Evolutionary conservation across 192 early-diverging fungal species (phyloP).

Genomic region (Coemansia sp.): DNA sequence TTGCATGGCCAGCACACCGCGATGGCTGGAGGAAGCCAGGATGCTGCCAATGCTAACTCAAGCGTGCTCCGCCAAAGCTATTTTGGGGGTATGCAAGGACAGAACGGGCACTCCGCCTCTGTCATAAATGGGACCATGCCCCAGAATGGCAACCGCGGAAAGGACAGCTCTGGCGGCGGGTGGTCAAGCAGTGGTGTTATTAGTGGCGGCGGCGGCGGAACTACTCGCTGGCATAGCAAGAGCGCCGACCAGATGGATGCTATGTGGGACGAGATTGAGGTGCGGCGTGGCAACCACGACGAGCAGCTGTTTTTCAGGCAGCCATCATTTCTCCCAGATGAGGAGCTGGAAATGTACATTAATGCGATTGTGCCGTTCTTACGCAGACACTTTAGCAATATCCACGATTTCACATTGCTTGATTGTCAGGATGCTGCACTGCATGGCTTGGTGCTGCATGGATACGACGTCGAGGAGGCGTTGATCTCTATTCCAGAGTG

Average conservation of each 20-base stretch:
- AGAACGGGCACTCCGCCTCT: not conserved
- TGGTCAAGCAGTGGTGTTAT: not conserved
- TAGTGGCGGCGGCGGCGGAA: conserved; percentile 25
- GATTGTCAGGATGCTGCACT: conserved; percentile 70
- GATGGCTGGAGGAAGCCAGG: not conserved
- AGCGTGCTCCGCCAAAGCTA: not conserved
- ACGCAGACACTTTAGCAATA: conserved; percentile 24
- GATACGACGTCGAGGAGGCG: conserved; percentile 62
- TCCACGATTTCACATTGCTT: conserved; percentile 53
- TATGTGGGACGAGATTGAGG: conserved; percentile 51
- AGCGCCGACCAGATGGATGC: conserved; percentile 48
- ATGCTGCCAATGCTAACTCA: not conserved
- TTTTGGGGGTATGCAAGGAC: not conserved
- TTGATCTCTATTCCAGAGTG: conserved; percentile 54
- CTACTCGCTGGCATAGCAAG: conserved; percentile 45
- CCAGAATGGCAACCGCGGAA: conserved; percentile 10
- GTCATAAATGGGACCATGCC: not conserved
- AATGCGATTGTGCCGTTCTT: conserved; percentile 47
- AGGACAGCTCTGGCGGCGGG: conserved; percentile 16
- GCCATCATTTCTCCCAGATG: conserved; percentile 41
- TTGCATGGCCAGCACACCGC: conserved; percentile 3
- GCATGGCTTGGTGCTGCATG: conserved; percentile 50
- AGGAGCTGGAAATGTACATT: conserved; percentile 57
- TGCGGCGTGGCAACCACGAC: conserved; percentile 38
- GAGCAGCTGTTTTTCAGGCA: conserved; percentile 49